Evolutionary conservation across 495 filamentous ascomycete genomes (phyloP).

Genomic region (Penicillium cinerascens): DNA sequence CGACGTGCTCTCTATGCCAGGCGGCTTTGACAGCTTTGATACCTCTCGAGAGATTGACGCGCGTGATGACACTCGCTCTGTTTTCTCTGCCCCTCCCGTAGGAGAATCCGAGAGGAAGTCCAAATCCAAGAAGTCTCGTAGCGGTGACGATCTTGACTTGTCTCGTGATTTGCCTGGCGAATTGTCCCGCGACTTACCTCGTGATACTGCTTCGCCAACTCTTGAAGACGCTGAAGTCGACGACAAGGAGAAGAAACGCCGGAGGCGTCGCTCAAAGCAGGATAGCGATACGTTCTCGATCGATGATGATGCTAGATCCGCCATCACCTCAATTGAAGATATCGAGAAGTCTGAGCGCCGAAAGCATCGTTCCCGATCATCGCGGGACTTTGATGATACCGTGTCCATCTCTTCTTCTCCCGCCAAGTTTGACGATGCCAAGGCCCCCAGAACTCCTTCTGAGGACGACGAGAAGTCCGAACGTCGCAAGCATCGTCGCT

Average conservation of each 20-base stretch:
- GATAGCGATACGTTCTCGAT: conserved; percentile 21
- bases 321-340: conserved; percentile 16
- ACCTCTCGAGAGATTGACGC: conserved; percentile 8
- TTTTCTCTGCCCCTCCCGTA: conserved; percentile 23
- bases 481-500: not conserved
- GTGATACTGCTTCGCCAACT: not conserved
- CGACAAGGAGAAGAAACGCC: conserved; percentile 19
- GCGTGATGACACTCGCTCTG: conserved; percentile 18
- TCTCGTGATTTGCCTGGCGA: conserved; percentile 8
- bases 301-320: conserved; percentile 18
- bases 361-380: conserved; percentile 17
- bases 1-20: conserved; percentile 39
- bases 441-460: not conserved
- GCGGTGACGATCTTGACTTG: conserved; percentile 21
- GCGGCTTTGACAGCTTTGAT: conserved; percentile 34
- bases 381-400: conserved; percentile 29
- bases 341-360: conserved; percentile 18
- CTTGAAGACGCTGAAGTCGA: conserved; percentile 7
- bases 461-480: not conserved
- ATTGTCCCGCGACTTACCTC: not conserved
- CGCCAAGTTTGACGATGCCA: conserved; percentile 3
- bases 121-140: conserved; percentile 22
- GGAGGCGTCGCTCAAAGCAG: conserved; percentile 31
- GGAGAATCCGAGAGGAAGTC: conserved; percentile 15
- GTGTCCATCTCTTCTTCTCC: conserved; percentile 35